Percentiles rank a stretch among this genome's conserved stretches.
These are phyloP conservation scores for Solanum neorickii DNA, from an alignment of 257 asterid species.

Conservation along the genomic window DNA sequence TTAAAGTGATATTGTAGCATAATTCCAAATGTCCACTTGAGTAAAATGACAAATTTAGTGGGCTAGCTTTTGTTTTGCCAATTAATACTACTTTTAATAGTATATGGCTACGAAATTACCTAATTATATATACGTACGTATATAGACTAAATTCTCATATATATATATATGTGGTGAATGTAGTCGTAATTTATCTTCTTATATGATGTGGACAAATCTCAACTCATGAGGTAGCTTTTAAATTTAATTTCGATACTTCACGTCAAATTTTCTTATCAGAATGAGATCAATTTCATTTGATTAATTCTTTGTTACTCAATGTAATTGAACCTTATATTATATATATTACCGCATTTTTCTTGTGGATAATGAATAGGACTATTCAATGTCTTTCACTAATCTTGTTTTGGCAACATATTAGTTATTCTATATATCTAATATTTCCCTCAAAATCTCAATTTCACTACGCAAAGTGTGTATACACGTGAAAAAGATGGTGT, in stretches of 20 bases:
- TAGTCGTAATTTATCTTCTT: background rate
- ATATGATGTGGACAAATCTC: background rate
- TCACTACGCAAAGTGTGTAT: background rate
- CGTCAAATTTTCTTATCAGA: background rate
- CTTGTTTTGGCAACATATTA: too few relatives aligned
- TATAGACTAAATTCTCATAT: background rate
- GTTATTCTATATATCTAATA: too few relatives aligned
- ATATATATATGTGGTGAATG: background rate
- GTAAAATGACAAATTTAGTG: background rate
- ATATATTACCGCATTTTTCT: background rate
- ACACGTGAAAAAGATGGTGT: background rate
- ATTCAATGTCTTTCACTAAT: too few relatives aligned
- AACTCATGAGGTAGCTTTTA: background rate
- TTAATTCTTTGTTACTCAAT: too few relatives aligned
- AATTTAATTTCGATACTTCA: background rate
- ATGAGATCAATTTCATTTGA: background rate
- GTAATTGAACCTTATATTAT: background rate
- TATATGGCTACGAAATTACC: background rate
- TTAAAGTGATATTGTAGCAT: slow-evolving; percentile 9
- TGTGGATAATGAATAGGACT: too few relatives aligned
- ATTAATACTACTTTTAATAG: background rate
- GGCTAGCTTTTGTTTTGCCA: background rate
- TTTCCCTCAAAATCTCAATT: background rate
- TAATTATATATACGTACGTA: background rate
- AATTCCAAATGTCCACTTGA: slow-evolving; percentile 13